phyloP scores from a whole-genome alignment of 2,329 filamentous ascomycete species.

The Neofusicoccum ribis region DNA sequence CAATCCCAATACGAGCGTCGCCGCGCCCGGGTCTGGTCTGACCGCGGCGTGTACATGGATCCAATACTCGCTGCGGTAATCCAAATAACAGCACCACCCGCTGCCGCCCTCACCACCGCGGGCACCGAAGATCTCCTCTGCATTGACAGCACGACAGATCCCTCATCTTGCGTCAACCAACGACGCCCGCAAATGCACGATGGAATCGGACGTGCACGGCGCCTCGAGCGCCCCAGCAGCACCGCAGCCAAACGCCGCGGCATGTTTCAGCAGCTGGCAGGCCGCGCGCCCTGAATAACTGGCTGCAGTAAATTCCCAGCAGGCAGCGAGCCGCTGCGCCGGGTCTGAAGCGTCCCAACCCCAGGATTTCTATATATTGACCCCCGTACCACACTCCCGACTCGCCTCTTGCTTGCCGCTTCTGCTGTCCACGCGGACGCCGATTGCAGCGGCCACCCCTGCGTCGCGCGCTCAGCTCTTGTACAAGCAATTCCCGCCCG shows the following conservation, averaged over 20 bases:
- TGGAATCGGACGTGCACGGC: slow-evolving; percentile 13
- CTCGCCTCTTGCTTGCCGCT: slow-evolving; percentile 4
- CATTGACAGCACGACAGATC: slow-evolving; percentile 13
- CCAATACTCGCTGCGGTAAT: slow-evolving; percentile 8
- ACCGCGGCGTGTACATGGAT: not conserved
- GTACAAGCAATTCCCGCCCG: not conserved
- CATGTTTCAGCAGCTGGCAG: slow-evolving; percentile 18
- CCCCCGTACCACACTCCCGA: slow-evolving; percentile 11
- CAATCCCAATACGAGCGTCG: not conserved
- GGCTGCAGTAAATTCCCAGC: not conserved
- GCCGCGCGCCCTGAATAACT: not conserved
- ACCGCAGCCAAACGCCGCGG: slow-evolving; percentile 9
- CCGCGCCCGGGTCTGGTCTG: not conserved
- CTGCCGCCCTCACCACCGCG: not conserved
- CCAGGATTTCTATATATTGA: slow-evolving; percentile 16
- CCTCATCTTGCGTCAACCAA: slow-evolving; percentile 17
- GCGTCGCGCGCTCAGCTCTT: not conserved
- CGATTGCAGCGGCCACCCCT: slow-evolving; percentile 4
- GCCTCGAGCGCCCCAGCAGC: not conserved
- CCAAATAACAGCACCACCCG: not conserved
- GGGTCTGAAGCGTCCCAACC: not conserved
- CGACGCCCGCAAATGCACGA: slow-evolving; percentile 9
- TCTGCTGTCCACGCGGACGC: slow-evolving; percentile 16
- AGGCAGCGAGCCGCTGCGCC: not conserved
- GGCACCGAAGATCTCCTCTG: not conserved